Conservation (phyloP, 148 eudicot species). For the Rhododendron henanense region DNA sequence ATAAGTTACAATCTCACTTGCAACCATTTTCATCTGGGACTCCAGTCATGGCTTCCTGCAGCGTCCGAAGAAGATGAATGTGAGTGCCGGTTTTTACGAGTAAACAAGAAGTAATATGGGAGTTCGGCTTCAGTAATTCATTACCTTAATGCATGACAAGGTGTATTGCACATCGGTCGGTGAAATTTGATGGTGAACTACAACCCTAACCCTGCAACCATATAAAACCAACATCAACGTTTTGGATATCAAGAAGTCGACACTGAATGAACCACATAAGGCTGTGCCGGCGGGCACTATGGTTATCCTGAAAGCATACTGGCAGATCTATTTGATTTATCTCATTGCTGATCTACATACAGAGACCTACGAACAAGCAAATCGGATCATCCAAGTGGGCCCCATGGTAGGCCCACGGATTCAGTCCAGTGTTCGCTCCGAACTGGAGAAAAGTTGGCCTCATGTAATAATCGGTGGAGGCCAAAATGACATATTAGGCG, state of each 20-base stretch:
- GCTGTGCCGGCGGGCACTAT: not conserved
- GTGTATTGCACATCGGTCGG: slow-evolving; percentile 61
- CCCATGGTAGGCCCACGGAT: not conserved
- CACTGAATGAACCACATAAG: not conserved
- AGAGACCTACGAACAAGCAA: not conserved
- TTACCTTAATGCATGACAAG: slow-evolving; percentile 76
- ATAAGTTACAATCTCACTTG: slow-evolving; percentile 13
- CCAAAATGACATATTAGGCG: not conserved
- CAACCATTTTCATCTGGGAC: slow-evolving; percentile 30
- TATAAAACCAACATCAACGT: not conserved
- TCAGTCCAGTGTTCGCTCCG: not conserved
- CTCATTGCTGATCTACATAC: not conserved
- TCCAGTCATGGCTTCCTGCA: slow-evolving; percentile 63
- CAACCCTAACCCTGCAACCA: slow-evolving; percentile 67
- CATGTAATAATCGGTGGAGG: not conserved
- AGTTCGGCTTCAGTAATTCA: not conserved
- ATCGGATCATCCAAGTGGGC: not conserved
- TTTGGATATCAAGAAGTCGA: not conserved
- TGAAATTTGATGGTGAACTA: slow-evolving; percentile 78
- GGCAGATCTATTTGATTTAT: not conserved
- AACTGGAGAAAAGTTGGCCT: not conserved
- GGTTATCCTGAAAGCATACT: not conserved
- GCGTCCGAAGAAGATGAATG: slow-evolving; percentile 15
- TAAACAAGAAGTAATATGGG: not conserved
- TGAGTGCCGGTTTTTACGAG: not conserved